Conservation (phyloP, 140 eudicot species). For the Ambrosia hybrid region DNA sequence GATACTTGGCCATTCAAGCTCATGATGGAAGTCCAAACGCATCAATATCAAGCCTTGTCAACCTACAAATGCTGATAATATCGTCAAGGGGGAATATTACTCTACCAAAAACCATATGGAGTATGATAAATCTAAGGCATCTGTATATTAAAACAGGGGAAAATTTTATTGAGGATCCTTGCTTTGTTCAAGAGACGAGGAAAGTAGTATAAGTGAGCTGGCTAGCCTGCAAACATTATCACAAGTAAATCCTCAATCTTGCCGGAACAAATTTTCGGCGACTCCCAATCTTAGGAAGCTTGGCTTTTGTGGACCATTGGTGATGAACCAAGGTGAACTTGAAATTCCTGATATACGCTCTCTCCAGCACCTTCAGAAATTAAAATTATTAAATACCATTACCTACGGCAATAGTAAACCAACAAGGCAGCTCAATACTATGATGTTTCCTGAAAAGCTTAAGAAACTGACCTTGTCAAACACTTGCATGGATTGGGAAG, state of each 20-base stretch:
- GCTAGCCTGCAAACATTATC: constrained; percentile 27
- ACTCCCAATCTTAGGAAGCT: constrained; percentile 26
- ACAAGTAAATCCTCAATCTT: constrained; percentile 29
- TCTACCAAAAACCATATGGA: constrained; percentile 35
- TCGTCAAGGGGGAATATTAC: constrained; percentile 17
- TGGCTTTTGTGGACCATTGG: constrained; percentile 32
- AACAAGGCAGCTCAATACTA: constrained; percentile 1
- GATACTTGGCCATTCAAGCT: constrained; percentile 34
- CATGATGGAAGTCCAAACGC: constrained; percentile 25
- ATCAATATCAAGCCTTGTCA: constrained; percentile 30
- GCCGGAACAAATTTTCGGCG: constrained; percentile 5
- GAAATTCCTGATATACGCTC: constrained; percentile 17
- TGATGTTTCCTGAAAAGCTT: constrained; percentile 31
- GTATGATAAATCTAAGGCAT: constrained; percentile 40
- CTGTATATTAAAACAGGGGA: constrained; percentile 29
- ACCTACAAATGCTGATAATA: constrained; percentile 33
- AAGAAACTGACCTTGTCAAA: constrained; percentile 33
- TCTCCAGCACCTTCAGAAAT: constrained; percentile 6
- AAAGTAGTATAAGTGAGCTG: no score
- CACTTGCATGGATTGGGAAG: constrained; percentile 40
- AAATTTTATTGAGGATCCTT: constrained; percentile 7
- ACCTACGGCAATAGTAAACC: background rate
- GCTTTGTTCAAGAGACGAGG: background rate
- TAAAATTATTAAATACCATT: constrained; percentile 20
- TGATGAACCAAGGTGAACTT: constrained; percentile 9